A percentile compares a stretch with the other conserved stretches of the same genome.
phyloP scores from a whole-genome alignment of 495 filamentous ascomycete species.

The Pyronema omphalodes region DNA sequence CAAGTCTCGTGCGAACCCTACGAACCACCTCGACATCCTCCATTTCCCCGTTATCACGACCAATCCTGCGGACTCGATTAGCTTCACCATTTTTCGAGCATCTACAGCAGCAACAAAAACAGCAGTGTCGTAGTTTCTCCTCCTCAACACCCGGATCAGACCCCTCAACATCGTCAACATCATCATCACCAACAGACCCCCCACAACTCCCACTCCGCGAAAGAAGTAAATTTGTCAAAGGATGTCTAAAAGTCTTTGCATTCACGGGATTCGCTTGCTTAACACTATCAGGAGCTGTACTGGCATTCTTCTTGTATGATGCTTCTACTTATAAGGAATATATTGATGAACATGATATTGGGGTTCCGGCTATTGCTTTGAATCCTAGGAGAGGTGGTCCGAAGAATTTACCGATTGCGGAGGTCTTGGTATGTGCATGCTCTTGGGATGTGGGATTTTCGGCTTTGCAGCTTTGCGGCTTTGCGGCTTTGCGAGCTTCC shows the following conservation, averaged over 20 bases:
- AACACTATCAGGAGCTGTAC: constrained; percentile 35
- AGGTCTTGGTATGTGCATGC: constrained; percentile 46
- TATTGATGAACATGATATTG: constrained; percentile 46
- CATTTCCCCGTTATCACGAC: too few species aligned
- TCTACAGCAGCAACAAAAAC: too few species aligned
- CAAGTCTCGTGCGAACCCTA: too few species aligned
- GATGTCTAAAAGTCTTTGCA: constrained; percentile 32
- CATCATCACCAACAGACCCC: neutral
- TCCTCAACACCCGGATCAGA: too few species aligned
- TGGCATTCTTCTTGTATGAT: constrained; percentile 90
- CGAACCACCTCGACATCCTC: too few species aligned
- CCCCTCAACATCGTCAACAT: too few species aligned
- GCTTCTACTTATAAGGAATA: constrained; percentile 68
- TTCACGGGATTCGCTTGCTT: constrained; percentile 42
- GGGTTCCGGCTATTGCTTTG: constrained; percentile 65
- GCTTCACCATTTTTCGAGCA: too few species aligned
- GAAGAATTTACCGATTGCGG: constrained; percentile 87
- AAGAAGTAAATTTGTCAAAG: neutral
- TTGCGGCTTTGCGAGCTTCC: too few species aligned
- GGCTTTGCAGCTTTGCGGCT: too few species aligned
- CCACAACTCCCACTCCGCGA: neutral
- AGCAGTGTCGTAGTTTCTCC: too few species aligned
- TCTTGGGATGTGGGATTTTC: too few species aligned
- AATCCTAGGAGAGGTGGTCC: constrained; percentile 71
- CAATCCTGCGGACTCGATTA: too few species aligned